phyloP scores from a whole-genome alignment of 306 rosid genomes.

The Sicyos baderoa region DNA sequence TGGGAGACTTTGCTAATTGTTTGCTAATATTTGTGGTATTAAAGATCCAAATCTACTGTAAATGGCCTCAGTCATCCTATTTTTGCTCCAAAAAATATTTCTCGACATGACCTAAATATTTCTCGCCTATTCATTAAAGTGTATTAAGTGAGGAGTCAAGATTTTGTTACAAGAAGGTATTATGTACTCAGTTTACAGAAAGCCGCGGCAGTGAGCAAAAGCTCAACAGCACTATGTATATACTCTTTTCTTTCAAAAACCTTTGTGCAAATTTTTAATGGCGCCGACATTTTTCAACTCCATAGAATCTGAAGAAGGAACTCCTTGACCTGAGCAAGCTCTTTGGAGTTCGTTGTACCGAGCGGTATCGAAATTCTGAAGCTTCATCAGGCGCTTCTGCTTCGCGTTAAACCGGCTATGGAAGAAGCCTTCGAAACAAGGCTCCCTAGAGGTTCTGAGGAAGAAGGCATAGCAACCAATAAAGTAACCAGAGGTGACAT shows the following conservation, averaged over 20 bases:
- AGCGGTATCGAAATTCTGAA: conserved; percentile 40
- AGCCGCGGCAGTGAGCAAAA: too few species aligned
- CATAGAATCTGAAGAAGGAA: background rate
- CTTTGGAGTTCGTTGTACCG: conserved; percentile 37
- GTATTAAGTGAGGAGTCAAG: too few species aligned
- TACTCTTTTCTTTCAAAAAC: too few species aligned
- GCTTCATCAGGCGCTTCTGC: conserved; percentile 50
- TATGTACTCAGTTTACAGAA: too few species aligned
- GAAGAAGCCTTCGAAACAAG: conserved; percentile 47
- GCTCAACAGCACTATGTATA: too few species aligned
- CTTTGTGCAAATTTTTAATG: too few species aligned
- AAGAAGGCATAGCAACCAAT: conserved; percentile 47
- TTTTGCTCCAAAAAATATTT: background rate
- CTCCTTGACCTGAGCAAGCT: conserved; percentile 13
- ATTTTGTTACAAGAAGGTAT: too few species aligned
- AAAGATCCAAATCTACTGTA: background rate
- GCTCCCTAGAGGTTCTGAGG: conserved; percentile 48
- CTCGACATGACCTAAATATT: too few species aligned
- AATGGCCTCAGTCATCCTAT: background rate
- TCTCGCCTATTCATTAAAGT: too few species aligned
- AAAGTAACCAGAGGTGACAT: conserved; percentile 42
- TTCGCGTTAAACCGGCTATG: conserved; percentile 39
- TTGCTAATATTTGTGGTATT: background rate
- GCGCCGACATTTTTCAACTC: too few species aligned
- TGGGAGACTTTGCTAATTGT: too few species aligned